Evolutionary conservation across 1,139 yeast genomes (phyloP).

Genomic region (Zygosaccharomyces sapae): DNA sequence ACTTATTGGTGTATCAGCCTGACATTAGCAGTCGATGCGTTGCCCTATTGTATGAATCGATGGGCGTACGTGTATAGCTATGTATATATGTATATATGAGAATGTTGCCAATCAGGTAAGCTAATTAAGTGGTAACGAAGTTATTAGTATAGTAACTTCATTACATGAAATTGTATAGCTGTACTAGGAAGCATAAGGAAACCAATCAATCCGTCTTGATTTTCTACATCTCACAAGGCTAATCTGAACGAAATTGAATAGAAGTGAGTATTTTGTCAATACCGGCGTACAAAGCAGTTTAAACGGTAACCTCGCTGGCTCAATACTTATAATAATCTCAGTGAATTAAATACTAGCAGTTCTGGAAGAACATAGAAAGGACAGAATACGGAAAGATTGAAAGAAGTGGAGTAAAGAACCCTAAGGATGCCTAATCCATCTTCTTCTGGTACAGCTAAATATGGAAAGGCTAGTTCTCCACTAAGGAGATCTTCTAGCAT

Average conservation of each 20-base stretch:
- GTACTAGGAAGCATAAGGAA: no score
- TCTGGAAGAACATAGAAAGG: background rate
- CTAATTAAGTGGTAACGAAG: background rate
- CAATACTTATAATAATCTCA: background rate
- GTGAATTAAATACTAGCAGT: background rate
- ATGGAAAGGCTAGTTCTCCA: constrained; percentile 1
- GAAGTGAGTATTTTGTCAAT: background rate
- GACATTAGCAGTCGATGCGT: no score
- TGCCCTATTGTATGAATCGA: background rate
- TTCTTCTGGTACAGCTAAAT: background rate
- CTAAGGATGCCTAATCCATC: constrained; percentile 6
- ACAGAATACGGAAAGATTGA: background rate
- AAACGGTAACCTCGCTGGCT: background rate
- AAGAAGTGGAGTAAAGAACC: background rate
- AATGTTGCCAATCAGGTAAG: background rate
- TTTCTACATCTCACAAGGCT: background rate
- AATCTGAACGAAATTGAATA: background rate
- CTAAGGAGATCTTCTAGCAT: constrained; percentile 17
- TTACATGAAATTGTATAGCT: background rate
- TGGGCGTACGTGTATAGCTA: background rate
- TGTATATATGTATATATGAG: background rate
- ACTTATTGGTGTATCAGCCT: no score
- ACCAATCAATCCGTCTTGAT: no score
- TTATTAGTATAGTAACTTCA: background rate
- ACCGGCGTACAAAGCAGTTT: background rate